Percentiles rank a stretch among this genome's conserved stretches.
These are phyloP conservation scores for Yarrowia sp. DNA, from an alignment of 805 yeast genomes.

Conservation along the genomic window DNA sequence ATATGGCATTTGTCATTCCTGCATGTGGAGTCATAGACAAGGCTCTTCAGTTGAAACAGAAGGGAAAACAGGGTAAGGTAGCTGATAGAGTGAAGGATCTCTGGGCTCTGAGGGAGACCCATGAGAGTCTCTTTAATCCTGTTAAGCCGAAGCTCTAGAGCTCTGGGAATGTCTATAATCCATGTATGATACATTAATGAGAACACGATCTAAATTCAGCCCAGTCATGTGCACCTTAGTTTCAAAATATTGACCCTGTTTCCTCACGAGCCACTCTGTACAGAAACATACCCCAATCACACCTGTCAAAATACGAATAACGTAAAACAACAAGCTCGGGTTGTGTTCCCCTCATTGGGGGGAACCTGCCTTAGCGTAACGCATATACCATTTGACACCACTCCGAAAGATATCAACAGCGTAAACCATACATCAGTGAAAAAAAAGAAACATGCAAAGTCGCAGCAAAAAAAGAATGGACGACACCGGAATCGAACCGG, in stretches of 20 bases:
- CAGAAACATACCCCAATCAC: too few species aligned
- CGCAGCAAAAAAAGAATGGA: conserved; percentile 5
- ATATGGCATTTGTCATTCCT: conserved; percentile 40
- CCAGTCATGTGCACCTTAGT: too few species aligned
- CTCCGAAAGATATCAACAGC: too few species aligned
- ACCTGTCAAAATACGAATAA: not conserved
- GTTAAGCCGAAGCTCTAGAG: conserved; percentile 1
- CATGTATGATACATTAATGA: not conserved
- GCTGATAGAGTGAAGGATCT: conserved; percentile 26
- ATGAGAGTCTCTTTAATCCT: conserved; percentile 21
- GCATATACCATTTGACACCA: not conserved
- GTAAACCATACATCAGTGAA: too few species aligned
- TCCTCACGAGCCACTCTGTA: too few species aligned
- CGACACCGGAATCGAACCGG: conserved; percentile 25
- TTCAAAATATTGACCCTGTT: too few species aligned
- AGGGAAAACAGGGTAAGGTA: conserved; percentile 22
- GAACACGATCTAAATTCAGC: not conserved
- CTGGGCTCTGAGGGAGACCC: conserved; percentile 31
- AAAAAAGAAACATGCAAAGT: not conserved
- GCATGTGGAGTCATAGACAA: conserved; percentile 29
- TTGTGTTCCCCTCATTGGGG: not conserved
- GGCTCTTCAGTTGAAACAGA: conserved; percentile 29
- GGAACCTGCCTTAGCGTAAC: not conserved
- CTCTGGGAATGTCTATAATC: not conserved
- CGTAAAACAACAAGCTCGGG: not conserved